Conservation (phyloP, 768 basidiomycete genomes). For the Suillus subluteus region DNA sequence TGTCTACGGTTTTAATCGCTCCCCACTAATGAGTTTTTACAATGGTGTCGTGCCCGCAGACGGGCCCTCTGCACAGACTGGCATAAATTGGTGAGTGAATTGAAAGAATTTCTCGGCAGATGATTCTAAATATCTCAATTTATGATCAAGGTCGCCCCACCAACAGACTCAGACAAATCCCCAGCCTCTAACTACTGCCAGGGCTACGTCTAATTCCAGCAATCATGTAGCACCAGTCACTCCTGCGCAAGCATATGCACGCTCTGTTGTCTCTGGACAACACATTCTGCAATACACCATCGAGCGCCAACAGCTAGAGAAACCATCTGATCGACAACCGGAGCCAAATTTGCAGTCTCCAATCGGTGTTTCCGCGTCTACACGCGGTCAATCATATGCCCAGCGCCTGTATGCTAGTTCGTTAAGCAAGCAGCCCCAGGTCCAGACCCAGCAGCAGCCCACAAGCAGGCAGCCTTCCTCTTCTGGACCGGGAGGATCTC, state of each 20-base stretch:
- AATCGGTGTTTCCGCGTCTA: constrained; percentile 13
- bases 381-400: constrained; percentile 36
- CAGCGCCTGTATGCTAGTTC: constrained; percentile 51
- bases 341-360: constrained; percentile 5
- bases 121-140: background rate
- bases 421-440: constrained; percentile 22
- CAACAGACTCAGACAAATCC: background rate
- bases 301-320: constrained; percentile 23
- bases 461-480: background rate
- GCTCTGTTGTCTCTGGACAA: constrained; percentile 17
- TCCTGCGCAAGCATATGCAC: constrained; percentile 27
- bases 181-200: background rate
- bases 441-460: background rate
- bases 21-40: constrained; percentile 2
- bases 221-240: constrained; percentile 13
- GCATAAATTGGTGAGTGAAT: background rate
- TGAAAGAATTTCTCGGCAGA: background rate
- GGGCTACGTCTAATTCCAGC: background rate
- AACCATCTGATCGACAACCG: constrained; percentile 1
- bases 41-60: constrained; percentile 1
- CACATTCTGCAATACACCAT: constrained; percentile 19
- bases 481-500: constrained; percentile 6
- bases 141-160: background rate
- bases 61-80: background rate
- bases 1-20: background rate